phyloP scores from a whole-genome alignment of 306 rosid genomes.

The Medicago lupulina region DNA sequence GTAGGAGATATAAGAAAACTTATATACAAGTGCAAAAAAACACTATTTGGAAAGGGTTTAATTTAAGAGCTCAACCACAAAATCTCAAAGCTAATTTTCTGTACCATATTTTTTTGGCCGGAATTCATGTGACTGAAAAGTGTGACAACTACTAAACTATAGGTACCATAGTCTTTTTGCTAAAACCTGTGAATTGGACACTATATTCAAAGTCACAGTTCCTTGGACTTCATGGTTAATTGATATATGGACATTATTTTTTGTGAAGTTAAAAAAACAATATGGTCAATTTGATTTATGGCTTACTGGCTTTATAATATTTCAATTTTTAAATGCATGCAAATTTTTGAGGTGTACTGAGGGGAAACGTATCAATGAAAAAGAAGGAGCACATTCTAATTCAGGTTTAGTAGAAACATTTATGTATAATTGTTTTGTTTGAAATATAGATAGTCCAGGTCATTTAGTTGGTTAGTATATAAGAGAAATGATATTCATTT shows the following conservation, averaged over 20 bases:
- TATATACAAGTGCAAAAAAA: slow-evolving; percentile 22
- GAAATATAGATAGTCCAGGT: too few relatives aligned
- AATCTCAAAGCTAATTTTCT: slow-evolving; percentile 23
- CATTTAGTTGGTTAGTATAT: too few relatives aligned
- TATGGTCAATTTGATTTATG: neutral
- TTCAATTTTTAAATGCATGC: slow-evolving; percentile 24
- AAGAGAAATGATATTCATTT: too few relatives aligned
- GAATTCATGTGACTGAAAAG: slow-evolving; percentile 57
- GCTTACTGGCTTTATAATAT: neutral
- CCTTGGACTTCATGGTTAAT: slow-evolving; percentile 41
- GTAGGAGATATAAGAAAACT: slow-evolving; percentile 13
- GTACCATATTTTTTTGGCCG: slow-evolving; percentile 20
- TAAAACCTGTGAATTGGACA: slow-evolving; percentile 52
- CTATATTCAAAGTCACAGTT: slow-evolving; percentile 39
- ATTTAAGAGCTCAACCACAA: slow-evolving; percentile 42
- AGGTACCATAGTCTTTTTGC: slow-evolving; percentile 25
- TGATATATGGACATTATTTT: slow-evolving; percentile 29
- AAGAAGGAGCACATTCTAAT: slow-evolving; percentile 26
- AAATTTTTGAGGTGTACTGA: slow-evolving; percentile 12
- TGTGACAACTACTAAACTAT: slow-evolving; percentile 11
- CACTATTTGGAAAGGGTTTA: slow-evolving; percentile 27
- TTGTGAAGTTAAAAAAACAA: slow-evolving; percentile 26
- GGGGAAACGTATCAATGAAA: slow-evolving; percentile 31
- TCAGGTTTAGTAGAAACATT: neutral
- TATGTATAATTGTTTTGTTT: too few relatives aligned